Conservation (phyloP, 2,329 filamentous ascomycete genomes). For the Calycina herbarum region DNA sequence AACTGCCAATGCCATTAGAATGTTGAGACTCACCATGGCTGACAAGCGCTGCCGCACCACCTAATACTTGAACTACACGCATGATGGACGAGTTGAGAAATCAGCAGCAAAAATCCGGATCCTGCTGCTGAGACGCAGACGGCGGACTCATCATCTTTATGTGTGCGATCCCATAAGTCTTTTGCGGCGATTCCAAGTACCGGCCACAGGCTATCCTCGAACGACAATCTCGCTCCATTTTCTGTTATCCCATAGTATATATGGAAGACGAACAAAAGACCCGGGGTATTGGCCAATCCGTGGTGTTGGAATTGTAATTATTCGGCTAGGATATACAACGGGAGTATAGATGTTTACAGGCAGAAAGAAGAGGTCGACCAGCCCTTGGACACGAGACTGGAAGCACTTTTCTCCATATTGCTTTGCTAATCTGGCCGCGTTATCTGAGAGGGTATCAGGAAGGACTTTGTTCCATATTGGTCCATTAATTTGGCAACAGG, state of each 20-base stretch:
- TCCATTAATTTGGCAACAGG: constrained; percentile 3
- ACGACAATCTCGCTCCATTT: constrained; percentile 3
- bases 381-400: constrained; percentile 15
- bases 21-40: constrained; percentile 7
- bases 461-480: background rate
- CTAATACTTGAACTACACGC: constrained; percentile 14
- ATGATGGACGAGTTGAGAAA: constrained; percentile 8
- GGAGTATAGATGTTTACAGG: background rate
- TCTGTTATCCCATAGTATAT: constrained; percentile 9
- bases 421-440: constrained; percentile 12
- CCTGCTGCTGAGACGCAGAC: constrained; percentile 12
- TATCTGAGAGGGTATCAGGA: background rate
- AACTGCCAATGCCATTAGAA: background rate
- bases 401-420: constrained; percentile 16
- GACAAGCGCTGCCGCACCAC: constrained; percentile 11
- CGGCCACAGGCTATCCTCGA: constrained; percentile 9
- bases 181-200: constrained; percentile 7
- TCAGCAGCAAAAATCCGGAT: background rate
- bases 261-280: background rate
- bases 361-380: constrained; percentile 12
- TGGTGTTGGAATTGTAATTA: constrained; percentile 12
- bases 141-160: constrained; percentile 11
- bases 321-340: constrained; percentile 12
- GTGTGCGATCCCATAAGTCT: background rate
- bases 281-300: constrained; percentile 12